These are phyloP conservation scores for Parasarocladium wereldwijsianum DNA, from an alignment of 2,329 filamentous ascomycete genomes.

Conservation along the genomic window DNA sequence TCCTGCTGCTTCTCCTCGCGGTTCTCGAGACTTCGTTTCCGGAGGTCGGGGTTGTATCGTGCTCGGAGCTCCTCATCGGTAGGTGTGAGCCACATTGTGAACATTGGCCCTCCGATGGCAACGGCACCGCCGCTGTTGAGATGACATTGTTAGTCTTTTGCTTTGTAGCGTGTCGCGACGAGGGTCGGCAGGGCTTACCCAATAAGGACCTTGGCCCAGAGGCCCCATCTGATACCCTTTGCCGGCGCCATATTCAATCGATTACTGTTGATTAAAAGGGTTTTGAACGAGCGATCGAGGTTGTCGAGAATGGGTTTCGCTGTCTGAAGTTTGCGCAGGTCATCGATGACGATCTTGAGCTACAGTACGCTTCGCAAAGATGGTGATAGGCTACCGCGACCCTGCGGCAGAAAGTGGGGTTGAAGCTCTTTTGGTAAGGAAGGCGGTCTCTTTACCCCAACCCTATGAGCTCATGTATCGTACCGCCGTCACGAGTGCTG, in stretches of 20 bases:
- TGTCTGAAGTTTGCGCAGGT: neutral
- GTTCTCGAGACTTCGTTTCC: slow-evolving; percentile 70
- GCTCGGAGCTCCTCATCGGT: slow-evolving; percentile 86
- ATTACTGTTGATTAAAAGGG: neutral
- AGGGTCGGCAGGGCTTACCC: slow-evolving; percentile 38
- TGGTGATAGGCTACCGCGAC: slow-evolving; percentile 4
- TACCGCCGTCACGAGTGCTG: no score
- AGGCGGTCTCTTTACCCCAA: no score
- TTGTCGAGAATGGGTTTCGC: neutral
- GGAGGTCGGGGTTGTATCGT: slow-evolving; percentile 89
- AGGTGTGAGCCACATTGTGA: slow-evolving; percentile 68
- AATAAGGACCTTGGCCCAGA: slow-evolving; percentile 55
- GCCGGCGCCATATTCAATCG: slow-evolving; percentile 1
- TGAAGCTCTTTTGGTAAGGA: no score
- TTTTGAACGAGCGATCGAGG: neutral
- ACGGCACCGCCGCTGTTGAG: slow-evolving; percentile 49
- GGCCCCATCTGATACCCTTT: slow-evolving; percentile 30
- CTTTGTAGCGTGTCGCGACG: slow-evolving; percentile 5
- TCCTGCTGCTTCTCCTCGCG: slow-evolving; percentile 65
- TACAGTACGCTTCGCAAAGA: no score
- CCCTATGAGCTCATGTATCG: no score
- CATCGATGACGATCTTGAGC: slow-evolving; percentile 3
- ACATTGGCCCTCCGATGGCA: slow-evolving; percentile 70
- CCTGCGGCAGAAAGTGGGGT: slow-evolving; percentile 2
- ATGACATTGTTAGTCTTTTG: slow-evolving; percentile 6